Conservation (phyloP, 2,329 filamentous ascomycete genomes). For the Karstenula rhodostoma region DNA sequence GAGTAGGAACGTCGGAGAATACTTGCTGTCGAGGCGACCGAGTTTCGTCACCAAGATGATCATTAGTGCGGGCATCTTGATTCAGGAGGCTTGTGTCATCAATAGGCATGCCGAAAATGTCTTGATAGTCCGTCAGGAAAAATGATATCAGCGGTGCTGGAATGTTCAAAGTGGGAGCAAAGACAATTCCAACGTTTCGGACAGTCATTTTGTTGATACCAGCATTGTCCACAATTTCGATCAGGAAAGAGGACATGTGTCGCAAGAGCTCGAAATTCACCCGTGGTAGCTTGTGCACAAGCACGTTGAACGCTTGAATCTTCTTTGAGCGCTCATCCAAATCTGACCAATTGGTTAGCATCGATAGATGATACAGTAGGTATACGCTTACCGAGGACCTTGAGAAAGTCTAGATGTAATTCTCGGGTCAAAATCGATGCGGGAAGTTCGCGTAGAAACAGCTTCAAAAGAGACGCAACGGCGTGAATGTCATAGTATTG, state of each 20-base stretch:
- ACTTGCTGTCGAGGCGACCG: constrained; percentile 71
- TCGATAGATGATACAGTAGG: neutral
- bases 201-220: constrained; percentile 98
- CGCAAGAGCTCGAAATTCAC: constrained; percentile 83
- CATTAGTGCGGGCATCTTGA: constrained; percentile 57
- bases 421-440: constrained; percentile 91
- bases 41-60: constrained; percentile 61
- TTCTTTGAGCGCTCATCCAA: constrained; percentile 78
- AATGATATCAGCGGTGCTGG: constrained; percentile 92
- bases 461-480: constrained; percentile 90
- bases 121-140: constrained; percentile 88
- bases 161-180: constrained; percentile 96
- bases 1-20: constrained; percentile 72
- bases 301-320: constrained; percentile 74
- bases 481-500: constrained; percentile 96
- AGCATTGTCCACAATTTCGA: constrained; percentile 89
- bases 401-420: constrained; percentile 86
- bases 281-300: constrained; percentile 81
- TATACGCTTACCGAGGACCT: constrained; percentile 69
- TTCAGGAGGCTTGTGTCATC: constrained; percentile 58
- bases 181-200: constrained; percentile 94
- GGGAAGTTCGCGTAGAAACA: constrained; percentile 91
- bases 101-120: constrained; percentile 79
- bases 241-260: constrained; percentile 86
- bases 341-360: constrained; percentile 59